These are phyloP conservation scores for Akanthomyces uredinophilus DNA, from an alignment of 2,329 filamentous ascomycete genomes.

Conservation along the genomic window DNA sequence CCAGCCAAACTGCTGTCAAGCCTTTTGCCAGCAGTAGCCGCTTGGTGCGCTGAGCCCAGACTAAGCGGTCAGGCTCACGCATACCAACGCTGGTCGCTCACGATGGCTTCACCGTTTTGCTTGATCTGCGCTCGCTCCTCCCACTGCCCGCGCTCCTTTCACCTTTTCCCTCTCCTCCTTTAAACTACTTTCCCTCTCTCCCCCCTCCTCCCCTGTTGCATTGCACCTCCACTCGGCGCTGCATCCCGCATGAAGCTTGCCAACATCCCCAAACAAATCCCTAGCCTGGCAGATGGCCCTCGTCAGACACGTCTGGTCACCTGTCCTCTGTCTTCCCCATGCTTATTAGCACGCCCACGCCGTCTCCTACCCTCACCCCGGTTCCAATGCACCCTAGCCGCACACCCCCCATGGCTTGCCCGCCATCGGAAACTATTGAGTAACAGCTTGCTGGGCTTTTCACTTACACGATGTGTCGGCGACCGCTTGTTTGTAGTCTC, in stretches of 20 bases:
- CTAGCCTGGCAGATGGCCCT: not conserved
- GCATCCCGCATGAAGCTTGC: not conserved
- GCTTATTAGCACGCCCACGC: not conserved
- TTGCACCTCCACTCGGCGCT: not conserved
- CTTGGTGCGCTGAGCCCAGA: not conserved
- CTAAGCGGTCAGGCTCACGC: constrained; percentile 9
- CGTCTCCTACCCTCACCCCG: not conserved
- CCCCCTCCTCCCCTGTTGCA: not conserved
- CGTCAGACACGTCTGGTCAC: constrained; percentile 12
- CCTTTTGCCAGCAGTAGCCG: not conserved
- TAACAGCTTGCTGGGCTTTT: constrained; percentile 14
- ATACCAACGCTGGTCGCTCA: not conserved
- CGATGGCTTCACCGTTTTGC: constrained; percentile 13
- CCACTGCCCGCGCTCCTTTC: not conserved
- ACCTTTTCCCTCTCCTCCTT: not conserved
- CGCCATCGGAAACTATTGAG: constrained; percentile 15
- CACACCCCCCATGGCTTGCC: constrained; percentile 7
- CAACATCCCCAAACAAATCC: not conserved
- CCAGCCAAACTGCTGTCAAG: not conserved
- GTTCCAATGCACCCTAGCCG: not conserved
- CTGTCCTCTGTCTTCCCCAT: constrained; percentile 10
- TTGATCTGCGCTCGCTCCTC: not conserved
- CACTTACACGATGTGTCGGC: constrained; percentile 26
- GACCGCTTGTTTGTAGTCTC: constrained; percentile 19
- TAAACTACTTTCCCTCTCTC: too few relatives aligned